Evolutionary conservation across 2,329 filamentous ascomycete species (phyloP), one percentile per base, ranked within the genome.

Genomic region (Pyrenophora tritici-repentis): DNA sequence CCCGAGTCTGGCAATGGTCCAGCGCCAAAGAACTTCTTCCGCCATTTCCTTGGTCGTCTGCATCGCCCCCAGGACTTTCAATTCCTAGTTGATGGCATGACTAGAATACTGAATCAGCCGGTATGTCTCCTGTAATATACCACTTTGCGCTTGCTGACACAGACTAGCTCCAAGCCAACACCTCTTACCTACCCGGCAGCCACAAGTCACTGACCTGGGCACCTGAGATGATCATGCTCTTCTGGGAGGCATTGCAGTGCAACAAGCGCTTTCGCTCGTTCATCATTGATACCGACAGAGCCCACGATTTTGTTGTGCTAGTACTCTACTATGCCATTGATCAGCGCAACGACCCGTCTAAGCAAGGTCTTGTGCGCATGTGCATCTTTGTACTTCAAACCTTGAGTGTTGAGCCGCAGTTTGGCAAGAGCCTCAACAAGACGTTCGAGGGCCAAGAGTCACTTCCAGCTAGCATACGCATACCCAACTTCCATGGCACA

Each of bases 361-460:
- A 93, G 71, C 92, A 97, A 73, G 94, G 94, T 1, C 82, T 97
- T 1, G 90, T 97, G 20, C 85, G 94, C 47, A 97, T 97, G 91
- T 97, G 94, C 73, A 87, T 95, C n/a, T 97, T 99, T 72, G 82
- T 97, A 36, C 77, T 99, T 34, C 94, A 99, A 74, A 97, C 94
- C 0, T 78, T 99, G 67, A 97, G 93, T 66, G 91, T 95, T 2
- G 94, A 97, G 74, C 84, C 88, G 48, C 91, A 89, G 56, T 97
- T 97, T 73, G 93, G 91, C 24, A 84, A 88, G 67, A 93, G 91
- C 63, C 80, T 99, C 42, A 97, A 97, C 75, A 92, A 91, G 74
- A 82, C 80, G 13, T 97, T 99, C 62, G 87, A 91, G 56, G 89
- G 86, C 1, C 93, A 97, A 71, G 91, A 97, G 46, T 92, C 89